Evolutionary conservation across 2,329 filamentous ascomycete species (phyloP), one percentile per base, ranked within the genome.

Genomic region (Botrytis pseudocinerea): DNA sequence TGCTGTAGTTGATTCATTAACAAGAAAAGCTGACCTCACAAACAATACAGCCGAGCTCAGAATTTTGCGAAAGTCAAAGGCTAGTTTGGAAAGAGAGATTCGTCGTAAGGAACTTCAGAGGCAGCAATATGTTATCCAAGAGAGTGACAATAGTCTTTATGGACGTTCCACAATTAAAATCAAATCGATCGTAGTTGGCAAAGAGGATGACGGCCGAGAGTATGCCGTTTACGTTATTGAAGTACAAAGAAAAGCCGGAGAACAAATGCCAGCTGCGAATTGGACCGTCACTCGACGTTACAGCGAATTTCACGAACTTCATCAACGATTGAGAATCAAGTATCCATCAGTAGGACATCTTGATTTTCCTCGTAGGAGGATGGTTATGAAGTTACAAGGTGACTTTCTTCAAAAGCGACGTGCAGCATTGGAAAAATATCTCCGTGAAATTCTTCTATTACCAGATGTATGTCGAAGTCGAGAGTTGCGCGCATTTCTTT

Each of bases 71-170:
- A 99, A 99, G 82, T 98, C 94, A 0, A 97, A 96, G 82, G 91
- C 94, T 46, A 99, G 96, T 82, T 84, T 99, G 73, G 93, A 97
- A 79, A 88, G 96, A 76, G 96, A 99, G 82, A 94, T 98, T 71
- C 89, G 94, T 73, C 90, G 95, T 48, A 99, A 98, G 81, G 95
- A 98, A 82, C 88, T 99, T 79, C 96, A 99, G 81, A 89, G 95
- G 70, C 96, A 97, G 82, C 97, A 99, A 81, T 99, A 99, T 78
- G 93, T 97, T 63, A 90, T 98, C 12, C 96, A 99, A 82, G 96
- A 99, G 82, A 98, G 94, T 80, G 97, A 99, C 81, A 99, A 97
- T 82, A 97, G 94, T 81, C 86, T 99, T 38, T 98, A 97, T 79
- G 96, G 96, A 3, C 92, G 95, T 28, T 95, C 96, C 3, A 93